Evolutionary conservation across 805 yeast species (phyloP).

Genomic region (Yarrowia sp.): DNA sequence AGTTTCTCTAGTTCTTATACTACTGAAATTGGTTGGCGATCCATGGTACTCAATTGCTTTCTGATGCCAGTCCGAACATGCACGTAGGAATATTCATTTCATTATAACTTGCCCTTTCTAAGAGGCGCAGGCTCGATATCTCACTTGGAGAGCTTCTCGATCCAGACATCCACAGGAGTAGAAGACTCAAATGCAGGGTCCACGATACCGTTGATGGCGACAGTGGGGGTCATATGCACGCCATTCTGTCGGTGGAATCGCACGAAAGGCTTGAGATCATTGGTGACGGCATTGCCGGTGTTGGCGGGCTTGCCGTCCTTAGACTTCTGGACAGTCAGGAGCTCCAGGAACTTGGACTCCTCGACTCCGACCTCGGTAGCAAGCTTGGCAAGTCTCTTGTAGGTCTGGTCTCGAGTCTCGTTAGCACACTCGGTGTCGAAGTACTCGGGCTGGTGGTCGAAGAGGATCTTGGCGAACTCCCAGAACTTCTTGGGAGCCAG

Average conservation of each 20-base stretch:
- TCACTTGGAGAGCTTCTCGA: conserved; percentile 32
- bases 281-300: conserved; percentile 56
- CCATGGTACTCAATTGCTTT: too few relatives aligned
- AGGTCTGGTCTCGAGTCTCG: conserved; percentile 55
- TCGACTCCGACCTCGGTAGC: conserved; percentile 45
- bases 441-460: conserved; percentile 52
- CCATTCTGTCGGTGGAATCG: conserved; percentile 72
- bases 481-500: conserved; percentile 55
- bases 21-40: too few relatives aligned
- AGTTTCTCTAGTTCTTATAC: too few relatives aligned
- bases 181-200: conserved; percentile 61
- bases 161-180: conserved; percentile 49
- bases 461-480: conserved; percentile 55
- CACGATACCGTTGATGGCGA: conserved; percentile 64
- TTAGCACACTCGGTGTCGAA: conserved; percentile 61
- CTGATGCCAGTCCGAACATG: too few relatives aligned
- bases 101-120: neutral
- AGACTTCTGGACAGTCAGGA: conserved; percentile 39
- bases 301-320: conserved; percentile 45
- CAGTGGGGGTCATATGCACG: conserved; percentile 83
- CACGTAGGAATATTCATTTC: too few relatives aligned
- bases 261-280: conserved; percentile 71
- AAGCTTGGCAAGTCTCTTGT: conserved; percentile 51
- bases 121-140: too few relatives aligned
- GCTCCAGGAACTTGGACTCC: conserved; percentile 40